A percentile compares a stretch with the other conserved stretches of the same genome.
Conservation (phyloP, 164 flowering plant species). For the Chloranthus sessilifolius region DNA sequence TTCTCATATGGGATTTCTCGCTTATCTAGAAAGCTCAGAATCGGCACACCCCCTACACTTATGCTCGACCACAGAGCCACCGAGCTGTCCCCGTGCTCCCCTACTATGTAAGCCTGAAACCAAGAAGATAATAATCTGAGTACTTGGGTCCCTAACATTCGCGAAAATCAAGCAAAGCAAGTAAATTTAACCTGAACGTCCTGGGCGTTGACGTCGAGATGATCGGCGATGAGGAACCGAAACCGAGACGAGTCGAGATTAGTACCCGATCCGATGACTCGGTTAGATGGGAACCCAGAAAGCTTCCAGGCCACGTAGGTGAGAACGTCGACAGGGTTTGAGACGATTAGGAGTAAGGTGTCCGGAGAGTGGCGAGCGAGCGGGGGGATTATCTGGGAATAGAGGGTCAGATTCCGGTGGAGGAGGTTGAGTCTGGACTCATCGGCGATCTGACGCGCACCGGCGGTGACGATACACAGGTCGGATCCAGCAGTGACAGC, state of each 20-base stretch:
- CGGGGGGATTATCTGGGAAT: slow-evolving; percentile 42
- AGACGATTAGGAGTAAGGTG: slow-evolving; percentile 35
- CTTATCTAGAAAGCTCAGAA: slow-evolving; percentile 61
- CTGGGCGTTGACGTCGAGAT: slow-evolving; percentile 58
- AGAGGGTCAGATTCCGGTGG: slow-evolving; percentile 55
- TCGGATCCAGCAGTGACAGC: slow-evolving; percentile 61
- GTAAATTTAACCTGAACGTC: slow-evolving; percentile 41
- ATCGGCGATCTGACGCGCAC: slow-evolving; percentile 62
- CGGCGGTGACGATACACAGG: slow-evolving; percentile 80
- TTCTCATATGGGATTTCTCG: slow-evolving; percentile 58
- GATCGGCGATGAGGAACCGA: slow-evolving; percentile 51
- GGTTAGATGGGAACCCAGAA: slow-evolving; percentile 47
- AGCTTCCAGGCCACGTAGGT: slow-evolving; percentile 59
- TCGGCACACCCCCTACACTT: slow-evolving; percentile 83
- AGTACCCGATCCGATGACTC: slow-evolving; percentile 63
- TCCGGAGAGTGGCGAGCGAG: slow-evolving; percentile 43
- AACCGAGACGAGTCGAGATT: slow-evolving; percentile 60
- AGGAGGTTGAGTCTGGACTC: slow-evolving; percentile 67
- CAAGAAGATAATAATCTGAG: too few species aligned
- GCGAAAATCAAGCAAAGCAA: neutral
- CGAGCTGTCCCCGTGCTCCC: slow-evolving; percentile 91
- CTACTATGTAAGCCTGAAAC: slow-evolving; percentile 67
- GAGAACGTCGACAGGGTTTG: slow-evolving; percentile 56
- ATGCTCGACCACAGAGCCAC: slow-evolving; percentile 95
- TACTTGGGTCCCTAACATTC: too few species aligned